These are phyloP conservation scores for Neurospora tetraspora DNA, from an alignment of 495 filamentous ascomycete genomes.

Conservation along the genomic window DNA sequence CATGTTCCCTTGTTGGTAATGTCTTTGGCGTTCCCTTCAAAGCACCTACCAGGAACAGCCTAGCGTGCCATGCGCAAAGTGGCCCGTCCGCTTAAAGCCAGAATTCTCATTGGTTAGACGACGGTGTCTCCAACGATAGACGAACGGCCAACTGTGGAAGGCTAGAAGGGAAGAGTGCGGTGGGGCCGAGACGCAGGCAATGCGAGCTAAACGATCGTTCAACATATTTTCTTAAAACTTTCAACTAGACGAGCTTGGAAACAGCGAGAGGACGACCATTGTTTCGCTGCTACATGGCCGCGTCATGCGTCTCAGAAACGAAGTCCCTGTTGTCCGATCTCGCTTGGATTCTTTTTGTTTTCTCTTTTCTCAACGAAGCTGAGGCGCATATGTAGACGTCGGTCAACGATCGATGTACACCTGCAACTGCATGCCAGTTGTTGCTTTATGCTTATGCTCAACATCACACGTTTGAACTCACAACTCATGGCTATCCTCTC, in stretches of 20 bases:
- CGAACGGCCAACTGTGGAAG: not conserved
- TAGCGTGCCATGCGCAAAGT: constrained; percentile 21
- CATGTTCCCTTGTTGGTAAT: not conserved
- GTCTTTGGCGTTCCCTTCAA: constrained; percentile 11
- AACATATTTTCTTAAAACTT: not conserved
- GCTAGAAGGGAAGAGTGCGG: not conserved
- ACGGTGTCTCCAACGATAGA: not conserved
- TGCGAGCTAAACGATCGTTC: not conserved
- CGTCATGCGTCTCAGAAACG: not conserved
- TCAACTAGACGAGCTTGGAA: not conserved
- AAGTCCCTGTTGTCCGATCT: not conserved
- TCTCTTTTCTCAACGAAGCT: not conserved
- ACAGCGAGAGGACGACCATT: not conserved
- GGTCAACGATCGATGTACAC: not conserved
- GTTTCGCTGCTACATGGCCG: not conserved
- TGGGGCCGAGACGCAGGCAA: not conserved
- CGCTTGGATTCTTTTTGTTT: not conserved
- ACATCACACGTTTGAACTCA: not conserved
- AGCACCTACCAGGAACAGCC: constrained; percentile 31
- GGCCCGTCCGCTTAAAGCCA: not conserved
- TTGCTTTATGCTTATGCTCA: not conserved
- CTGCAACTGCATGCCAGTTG: not conserved
- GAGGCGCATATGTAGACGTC: not conserved
- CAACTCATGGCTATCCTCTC: not conserved
- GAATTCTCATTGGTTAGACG: not conserved